A percentile compares a stretch with the other conserved stretches of the same genome.
These are phyloP conservation scores for Hymenochaete sp. DNA, from an alignment of 1,284 basidiomycete genomes.

Conservation along the genomic window DNA sequence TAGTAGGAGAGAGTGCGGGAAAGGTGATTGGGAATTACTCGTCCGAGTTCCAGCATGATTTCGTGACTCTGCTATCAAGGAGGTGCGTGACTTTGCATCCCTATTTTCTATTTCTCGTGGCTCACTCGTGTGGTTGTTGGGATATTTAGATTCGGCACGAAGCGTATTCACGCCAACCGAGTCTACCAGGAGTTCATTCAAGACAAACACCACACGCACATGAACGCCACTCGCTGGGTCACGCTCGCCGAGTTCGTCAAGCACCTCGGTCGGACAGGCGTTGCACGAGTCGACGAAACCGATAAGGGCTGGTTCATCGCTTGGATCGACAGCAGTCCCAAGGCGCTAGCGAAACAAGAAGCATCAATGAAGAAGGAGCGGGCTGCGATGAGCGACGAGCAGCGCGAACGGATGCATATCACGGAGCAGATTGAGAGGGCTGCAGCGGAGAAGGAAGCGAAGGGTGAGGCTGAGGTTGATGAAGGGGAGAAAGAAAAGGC, in stretches of 20 bases:
- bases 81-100: constrained; percentile 37
- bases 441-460: constrained; percentile 25
- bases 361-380: constrained; percentile 90
- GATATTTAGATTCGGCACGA: constrained; percentile 77
- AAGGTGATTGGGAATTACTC: constrained; percentile 90
- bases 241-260: constrained; percentile 93
- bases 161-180: constrained; percentile 87
- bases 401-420: constrained; percentile 84
- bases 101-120: constrained; percentile 3
- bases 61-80: constrained; percentile 80
- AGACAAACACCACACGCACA: constrained; percentile 92
- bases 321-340: constrained; percentile 95
- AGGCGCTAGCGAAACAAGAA: constrained; percentile 85
- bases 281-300: constrained; percentile 92
- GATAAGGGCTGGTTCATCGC: constrained; percentile 96
- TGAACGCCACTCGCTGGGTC: constrained; percentile 98
- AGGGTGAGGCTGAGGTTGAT: constrained; percentile 14
- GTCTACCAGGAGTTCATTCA: constrained; percentile 99
- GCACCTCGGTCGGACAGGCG: constrained; percentile 80
- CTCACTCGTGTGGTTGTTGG: too few relatives aligned
- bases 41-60: constrained; percentile 83
- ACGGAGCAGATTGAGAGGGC: constrained; percentile 94
- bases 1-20: constrained; percentile 88
- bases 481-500: constrained; percentile 23
- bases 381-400: constrained; percentile 87